phyloP scores from a whole-genome alignment of 495 filamentous ascomycete species.

The Chaetomium fimeti region DNA sequence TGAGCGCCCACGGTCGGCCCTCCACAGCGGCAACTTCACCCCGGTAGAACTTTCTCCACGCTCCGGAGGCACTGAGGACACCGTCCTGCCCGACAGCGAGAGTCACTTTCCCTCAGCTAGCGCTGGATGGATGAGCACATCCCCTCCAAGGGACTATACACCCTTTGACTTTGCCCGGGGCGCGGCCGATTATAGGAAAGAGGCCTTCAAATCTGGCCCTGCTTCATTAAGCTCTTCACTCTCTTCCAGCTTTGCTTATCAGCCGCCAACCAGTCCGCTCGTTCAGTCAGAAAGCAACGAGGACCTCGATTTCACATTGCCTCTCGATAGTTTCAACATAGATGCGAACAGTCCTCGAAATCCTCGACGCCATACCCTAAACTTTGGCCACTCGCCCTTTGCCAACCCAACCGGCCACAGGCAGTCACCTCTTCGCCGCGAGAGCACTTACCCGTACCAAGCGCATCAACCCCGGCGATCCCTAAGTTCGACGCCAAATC shows the following conservation, averaged over 20 bases:
- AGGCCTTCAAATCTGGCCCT: slow-evolving; percentile 43
- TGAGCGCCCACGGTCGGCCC: slow-evolving; percentile 78
- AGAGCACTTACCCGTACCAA: slow-evolving; percentile 61
- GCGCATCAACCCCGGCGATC: slow-evolving; percentile 72
- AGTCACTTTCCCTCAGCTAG: slow-evolving; percentile 15
- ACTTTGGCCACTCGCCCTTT: slow-evolving; percentile 37
- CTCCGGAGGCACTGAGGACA: neutral
- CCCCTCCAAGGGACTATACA: slow-evolving; percentile 47
- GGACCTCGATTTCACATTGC: slow-evolving; percentile 64
- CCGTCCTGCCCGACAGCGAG: neutral
- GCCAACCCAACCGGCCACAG: slow-evolving; percentile 34
- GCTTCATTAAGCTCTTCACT: slow-evolving; percentile 70
- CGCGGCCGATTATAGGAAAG: slow-evolving; percentile 25
- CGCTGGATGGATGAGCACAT: slow-evolving; percentile 44
- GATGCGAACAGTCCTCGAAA: slow-evolving; percentile 32
- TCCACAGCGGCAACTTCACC: slow-evolving; percentile 88
- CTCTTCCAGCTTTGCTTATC: slow-evolving; percentile 81
- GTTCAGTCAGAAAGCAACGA: slow-evolving; percentile 88
- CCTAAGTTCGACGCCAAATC: slow-evolving; percentile 60
- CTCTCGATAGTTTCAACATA: slow-evolving; percentile 49
- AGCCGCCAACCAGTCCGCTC: slow-evolving; percentile 87
- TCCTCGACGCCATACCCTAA: slow-evolving; percentile 43
- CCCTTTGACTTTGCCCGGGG: slow-evolving; percentile 41
- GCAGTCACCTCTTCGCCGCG: slow-evolving; percentile 45
- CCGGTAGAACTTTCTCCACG: slow-evolving; percentile 47